phyloP scores from a whole-genome alignment of 306 rosid genomes.

The Fragaria vesca region DNA sequence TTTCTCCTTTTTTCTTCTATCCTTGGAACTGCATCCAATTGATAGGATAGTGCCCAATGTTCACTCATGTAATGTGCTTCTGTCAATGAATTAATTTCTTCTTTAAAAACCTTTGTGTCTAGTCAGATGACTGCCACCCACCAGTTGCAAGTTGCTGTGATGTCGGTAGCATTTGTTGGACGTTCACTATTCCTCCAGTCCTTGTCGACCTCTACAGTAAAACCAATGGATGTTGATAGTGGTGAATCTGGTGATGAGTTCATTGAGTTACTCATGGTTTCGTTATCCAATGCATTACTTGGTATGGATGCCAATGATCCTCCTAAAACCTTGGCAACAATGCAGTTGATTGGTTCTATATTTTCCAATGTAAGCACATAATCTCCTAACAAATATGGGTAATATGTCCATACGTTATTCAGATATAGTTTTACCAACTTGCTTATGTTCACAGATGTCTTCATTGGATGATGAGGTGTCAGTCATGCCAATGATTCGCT shows the following conservation, averaged over 20 bases:
- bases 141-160: conserved; percentile 96
- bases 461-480: conserved; percentile 77
- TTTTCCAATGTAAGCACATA: conserved; percentile 83
- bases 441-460: conserved; percentile 69
- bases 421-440: conserved; percentile 2
- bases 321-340: conserved; percentile 98
- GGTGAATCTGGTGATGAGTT: conserved; percentile 42
- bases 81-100: conserved; percentile 36
- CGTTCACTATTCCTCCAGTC: conserved; percentile 85
- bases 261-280: conserved; percentile 80
- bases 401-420: background rate
- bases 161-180: conserved; percentile 95
- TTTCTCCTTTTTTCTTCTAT: background rate
- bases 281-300: conserved; percentile 92
- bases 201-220: conserved; percentile 53
- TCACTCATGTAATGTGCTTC: conserved; percentile 18
- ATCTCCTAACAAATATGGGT: background rate
- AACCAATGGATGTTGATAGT: conserved; percentile 51
- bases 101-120: conserved; percentile 49
- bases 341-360: conserved; percentile 93
- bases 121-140: conserved; percentile 99
- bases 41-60: conserved; percentile 10
- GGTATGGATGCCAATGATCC: conserved; percentile 99
- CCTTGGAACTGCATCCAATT: background rate
- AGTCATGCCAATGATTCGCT: conserved; percentile 76